Evolutionary conservation across 1,284 basidiomycete species (phyloP), one percentile per base, ranked within the genome.

Genomic region (Trametes polyzona): DNA sequence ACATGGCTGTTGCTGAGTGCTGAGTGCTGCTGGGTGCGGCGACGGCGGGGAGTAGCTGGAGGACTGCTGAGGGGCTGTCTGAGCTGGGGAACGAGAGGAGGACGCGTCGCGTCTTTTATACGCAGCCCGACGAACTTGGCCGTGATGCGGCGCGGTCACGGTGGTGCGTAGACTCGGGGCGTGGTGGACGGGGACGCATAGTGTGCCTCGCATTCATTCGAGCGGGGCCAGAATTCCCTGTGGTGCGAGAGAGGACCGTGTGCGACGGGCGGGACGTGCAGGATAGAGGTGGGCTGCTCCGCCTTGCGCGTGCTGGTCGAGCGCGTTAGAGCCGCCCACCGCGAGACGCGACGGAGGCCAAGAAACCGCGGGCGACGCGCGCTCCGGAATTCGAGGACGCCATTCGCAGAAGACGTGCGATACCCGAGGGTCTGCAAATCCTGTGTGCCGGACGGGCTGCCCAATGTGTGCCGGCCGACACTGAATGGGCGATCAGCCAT

Each of bases 41-140:
- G 47, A 47, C 41, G 47, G 32, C 44, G 40, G 41, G n/a, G 19
- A 37, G 56, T 63, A 51, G 59, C 57, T 58, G 51, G 36, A 42
- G 52, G 60, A 48, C 61, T 54, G 60, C 52, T 60, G 55, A 4
- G 27, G 53, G 32, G 57, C 49, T 51, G 52, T 46, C 41, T 46
- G 49, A 56, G 40, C 46, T 52, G 53, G 16, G 23, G 52, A 49
- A 9, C 2, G 16, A 1, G 9, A 16, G 53, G n/a, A 11, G 11
- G 10, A 9, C 6, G 8, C 30, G 39, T 26, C 30, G 39, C 32
- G 53, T 43, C 47, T 49, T 55, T 49, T 55, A 55, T 55, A 49
- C 39, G 37, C 30, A n/a, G 23, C 1, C 7, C 1, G 39, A 12
- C 14, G n/a, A 0, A 21, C 37, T 24, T 16, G 29, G 16, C 36